Base-by-base conservation (phyloP, 148 eudicot genomes). In the Limonium bicolor region DNA sequence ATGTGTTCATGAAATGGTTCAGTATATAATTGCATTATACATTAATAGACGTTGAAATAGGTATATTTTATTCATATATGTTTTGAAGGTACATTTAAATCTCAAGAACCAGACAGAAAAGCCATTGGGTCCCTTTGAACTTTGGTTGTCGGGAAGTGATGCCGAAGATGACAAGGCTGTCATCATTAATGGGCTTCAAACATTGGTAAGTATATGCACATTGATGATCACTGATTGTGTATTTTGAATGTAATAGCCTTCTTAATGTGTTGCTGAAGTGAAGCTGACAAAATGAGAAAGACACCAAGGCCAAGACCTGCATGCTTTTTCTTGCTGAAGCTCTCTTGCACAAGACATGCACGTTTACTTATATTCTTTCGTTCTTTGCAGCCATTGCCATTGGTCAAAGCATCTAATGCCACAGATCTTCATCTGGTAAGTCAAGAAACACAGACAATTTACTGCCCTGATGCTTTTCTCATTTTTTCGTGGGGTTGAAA, bases 151-250 rank as follows among this genome's bases (percentile, higher is more conserved):
- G 12, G 77, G 71, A 55, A 49, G 55, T 50, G 99, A 76, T 67
- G 55, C 59, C 36, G 53, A 56, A 48, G 84, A 76, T 36, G 95
- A 78, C 58, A 80, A 74, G 54, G 82, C 71, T 23, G 74, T 84
- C 38, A 73, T 80, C 92, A 70, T 90, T 53, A 84, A 78, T 63
- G 95, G 99, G 53, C 73, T 84, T 7, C 99, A 77, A 51, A 84
- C 69, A 41, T 63, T 69, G 80, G 95, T 90, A 56, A 68, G 59
- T 11, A n/a, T n/a, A n/a, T n/a, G n/a, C n/a, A n/a, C n/a, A n/a
- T n/a, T n/a, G n/a, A n/a, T n/a, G n/a, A n/a, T n/a, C n/a, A n/a
- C n/a, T n/a, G n/a, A n/a, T n/a, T n/a, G n/a, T n/a, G n/a, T n/a
- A n/a, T n/a, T n/a, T n/a, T n/a, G n/a, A n/a, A n/a, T n/a, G n/a